Percentiles rank a stretch among this genome's conserved stretches.
Conservation (phyloP, 1,284 basidiomycete genomes). For the Puccinia hordei region DNA sequence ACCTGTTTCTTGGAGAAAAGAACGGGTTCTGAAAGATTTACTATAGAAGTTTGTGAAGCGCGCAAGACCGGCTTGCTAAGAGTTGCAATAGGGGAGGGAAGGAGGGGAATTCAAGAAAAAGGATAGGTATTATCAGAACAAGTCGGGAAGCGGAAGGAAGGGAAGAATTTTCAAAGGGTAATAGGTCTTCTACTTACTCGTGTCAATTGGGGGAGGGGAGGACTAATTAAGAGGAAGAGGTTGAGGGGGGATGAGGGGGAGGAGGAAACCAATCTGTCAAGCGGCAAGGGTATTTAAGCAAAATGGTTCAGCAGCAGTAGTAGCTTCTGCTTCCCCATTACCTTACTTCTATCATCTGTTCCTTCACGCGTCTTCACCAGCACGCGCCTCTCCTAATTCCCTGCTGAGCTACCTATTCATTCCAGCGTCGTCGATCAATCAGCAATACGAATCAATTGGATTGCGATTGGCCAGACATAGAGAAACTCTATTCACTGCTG, state of each 20-base stretch:
- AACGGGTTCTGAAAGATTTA: neutral
- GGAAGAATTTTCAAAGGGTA: neutral
- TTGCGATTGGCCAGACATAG: neutral
- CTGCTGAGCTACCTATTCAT: neutral
- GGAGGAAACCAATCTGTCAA: neutral
- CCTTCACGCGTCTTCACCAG: neutral
- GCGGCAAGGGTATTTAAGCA: neutral
- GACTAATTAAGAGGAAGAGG: neutral
- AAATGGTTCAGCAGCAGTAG: neutral
- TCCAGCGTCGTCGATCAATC: neutral
- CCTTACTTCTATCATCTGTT: neutral
- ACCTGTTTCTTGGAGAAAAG: too few species aligned
- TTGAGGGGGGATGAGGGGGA: neutral
- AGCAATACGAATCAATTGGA: neutral
- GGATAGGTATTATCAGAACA: neutral
- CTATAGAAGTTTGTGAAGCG: neutral
- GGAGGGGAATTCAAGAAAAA: neutral
- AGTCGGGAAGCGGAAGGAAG: neutral
- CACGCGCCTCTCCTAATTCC: neutral
- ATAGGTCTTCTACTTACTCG: neutral
- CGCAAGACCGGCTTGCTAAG: conserved; percentile 13
- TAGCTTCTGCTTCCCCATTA: neutral
- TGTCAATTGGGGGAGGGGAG: too few species aligned
- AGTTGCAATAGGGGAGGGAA: neutral
- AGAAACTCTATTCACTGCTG: neutral